These are phyloP conservation scores for Daldinia sp. DNA, from an alignment of 2,329 filamentous ascomycete genomes.

Conservation along the genomic window DNA sequence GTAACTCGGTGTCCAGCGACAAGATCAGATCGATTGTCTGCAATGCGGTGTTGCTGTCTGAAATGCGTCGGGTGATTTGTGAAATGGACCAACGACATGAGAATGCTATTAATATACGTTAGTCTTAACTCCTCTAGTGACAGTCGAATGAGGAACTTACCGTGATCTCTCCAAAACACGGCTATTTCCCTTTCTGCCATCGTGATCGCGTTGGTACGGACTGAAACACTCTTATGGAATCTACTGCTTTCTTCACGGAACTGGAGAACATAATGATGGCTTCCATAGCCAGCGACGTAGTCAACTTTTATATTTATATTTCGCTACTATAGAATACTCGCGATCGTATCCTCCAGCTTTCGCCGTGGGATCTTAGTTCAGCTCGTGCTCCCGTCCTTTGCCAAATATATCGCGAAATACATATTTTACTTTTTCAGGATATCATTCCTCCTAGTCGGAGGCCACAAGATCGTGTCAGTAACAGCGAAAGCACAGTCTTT, in stretches of 20 bases:
- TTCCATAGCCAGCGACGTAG: neutral
- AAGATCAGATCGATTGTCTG: constrained; percentile 37
- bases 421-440: neutral
- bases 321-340: neutral
- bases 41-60: constrained; percentile 15
- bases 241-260: constrained; percentile 7
- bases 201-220: constrained; percentile 1
- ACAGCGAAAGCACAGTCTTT: neutral
- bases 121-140: neutral
- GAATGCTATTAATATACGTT: constrained; percentile 16
- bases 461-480: neutral
- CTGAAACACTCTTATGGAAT: neutral
- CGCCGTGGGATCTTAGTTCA: neutral
- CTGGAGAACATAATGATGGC: constrained; percentile 1
- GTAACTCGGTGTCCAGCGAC: constrained; percentile 4
- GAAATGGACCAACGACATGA: constrained; percentile 32
- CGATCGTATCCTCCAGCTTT: neutral
- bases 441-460: neutral
- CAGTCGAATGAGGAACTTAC: constrained; percentile 7
- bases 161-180: constrained; percentile 1
- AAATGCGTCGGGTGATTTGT: neutral
- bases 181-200: constrained; percentile 22
- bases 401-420: neutral
- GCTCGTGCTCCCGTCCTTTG: neutral
- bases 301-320: constrained; percentile 12